Conservation (phyloP, 495 filamentous ascomycete species). For the Penicillium soppii region DNA sequence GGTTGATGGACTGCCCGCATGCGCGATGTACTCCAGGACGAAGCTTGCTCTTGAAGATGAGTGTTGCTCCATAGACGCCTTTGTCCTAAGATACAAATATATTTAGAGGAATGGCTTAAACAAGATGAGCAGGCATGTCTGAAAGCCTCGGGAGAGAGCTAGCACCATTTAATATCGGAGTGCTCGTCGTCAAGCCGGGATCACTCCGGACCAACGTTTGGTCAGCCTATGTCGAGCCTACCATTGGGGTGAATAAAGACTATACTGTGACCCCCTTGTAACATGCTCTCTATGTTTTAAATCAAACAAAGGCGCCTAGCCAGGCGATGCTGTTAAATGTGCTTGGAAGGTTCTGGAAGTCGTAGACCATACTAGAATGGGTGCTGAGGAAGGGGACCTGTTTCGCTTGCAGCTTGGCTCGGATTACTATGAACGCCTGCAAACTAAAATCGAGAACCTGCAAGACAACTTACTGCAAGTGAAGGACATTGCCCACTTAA, state of each 20-base stretch:
- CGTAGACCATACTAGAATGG: conserved; percentile 13
- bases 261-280: conserved; percentile 21
- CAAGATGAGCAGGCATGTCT: conserved; percentile 26
- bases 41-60: conserved; percentile 54
- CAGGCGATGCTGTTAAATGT: conserved; percentile 15
- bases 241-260: conserved; percentile 14
- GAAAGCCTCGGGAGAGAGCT: conserved; percentile 31
- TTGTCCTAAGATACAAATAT: not conserved
- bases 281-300: conserved; percentile 10
- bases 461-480: conserved; percentile 10
- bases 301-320: conserved; percentile 4
- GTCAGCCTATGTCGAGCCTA: conserved; percentile 10
- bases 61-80: too few relatives aligned
- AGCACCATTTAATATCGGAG: conserved; percentile 41
- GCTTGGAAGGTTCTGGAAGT: conserved; percentile 17
- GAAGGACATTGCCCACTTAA: conserved; percentile 18
- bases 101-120: not conserved
- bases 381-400: conserved; percentile 11
- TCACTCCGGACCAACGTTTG: conserved; percentile 45
- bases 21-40: conserved; percentile 49
- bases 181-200: conserved; percentile 49
- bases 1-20: conserved; percentile 36
- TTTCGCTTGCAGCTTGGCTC: conserved; percentile 19
- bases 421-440: conserved; percentile 16
- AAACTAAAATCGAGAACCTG: conserved; percentile 11